These are phyloP conservation scores for Sideroxylon spinosum DNA, from an alignment of 179 eudicot species.

Conservation along the genomic window DNA sequence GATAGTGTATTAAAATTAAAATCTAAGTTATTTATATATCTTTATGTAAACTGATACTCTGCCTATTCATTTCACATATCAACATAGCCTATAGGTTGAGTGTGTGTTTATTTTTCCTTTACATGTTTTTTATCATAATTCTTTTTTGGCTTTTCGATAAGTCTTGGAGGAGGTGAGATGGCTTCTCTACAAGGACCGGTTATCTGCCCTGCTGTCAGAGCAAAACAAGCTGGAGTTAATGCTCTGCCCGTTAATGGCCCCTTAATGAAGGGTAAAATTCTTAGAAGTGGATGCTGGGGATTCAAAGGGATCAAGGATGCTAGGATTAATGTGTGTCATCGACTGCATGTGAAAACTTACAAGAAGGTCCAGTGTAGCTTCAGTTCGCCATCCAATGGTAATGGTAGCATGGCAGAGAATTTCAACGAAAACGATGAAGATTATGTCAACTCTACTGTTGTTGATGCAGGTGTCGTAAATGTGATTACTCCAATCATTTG, in stretches of 20 bases:
- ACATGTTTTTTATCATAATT: too few relatives aligned
- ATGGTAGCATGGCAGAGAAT: conserved; percentile 82
- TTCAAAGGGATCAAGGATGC: conserved; percentile 29
- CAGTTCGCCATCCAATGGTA: conserved; percentile 89
- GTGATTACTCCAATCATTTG: background rate
- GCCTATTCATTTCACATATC: too few relatives aligned
- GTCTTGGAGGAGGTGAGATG: conserved; percentile 38
- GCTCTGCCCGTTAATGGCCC: conserved; percentile 36
- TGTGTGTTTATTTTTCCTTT: too few relatives aligned
- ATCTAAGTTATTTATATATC: too few relatives aligned
- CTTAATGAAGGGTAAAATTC: conserved; percentile 31
- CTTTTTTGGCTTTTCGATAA: background rate
- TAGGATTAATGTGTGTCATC: conserved; percentile 29
- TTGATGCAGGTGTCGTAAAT: conserved; percentile 82
- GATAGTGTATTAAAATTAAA: too few relatives aligned
- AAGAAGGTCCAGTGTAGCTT: conserved; percentile 51
- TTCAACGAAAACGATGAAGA: conserved; percentile 73
- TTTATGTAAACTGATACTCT: too few relatives aligned
- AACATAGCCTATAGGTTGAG: too few relatives aligned
- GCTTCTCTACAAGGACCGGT: conserved; percentile 73
- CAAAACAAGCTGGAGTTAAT: conserved; percentile 46
- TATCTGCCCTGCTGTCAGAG: conserved; percentile 53
- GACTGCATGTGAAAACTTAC: conserved; percentile 25
- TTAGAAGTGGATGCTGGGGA: conserved; percentile 62
- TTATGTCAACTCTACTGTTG: conserved; percentile 77